Evolutionary conservation across 2,329 filamentous ascomycete species (phyloP).

Genomic region (Phialophora macrospora): DNA sequence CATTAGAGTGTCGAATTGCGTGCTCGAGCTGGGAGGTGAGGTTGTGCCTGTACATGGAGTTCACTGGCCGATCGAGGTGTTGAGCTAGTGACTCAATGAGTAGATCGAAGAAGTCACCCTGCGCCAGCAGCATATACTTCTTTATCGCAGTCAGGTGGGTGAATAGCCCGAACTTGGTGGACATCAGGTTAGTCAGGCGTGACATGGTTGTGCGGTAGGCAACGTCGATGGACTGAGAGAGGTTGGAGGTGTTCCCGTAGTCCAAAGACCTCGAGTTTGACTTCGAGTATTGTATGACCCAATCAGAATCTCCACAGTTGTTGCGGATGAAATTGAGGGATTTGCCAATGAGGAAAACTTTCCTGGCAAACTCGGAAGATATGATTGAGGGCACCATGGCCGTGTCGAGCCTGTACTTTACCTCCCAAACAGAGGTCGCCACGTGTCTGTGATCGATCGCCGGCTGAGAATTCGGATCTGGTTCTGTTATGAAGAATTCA

Average conservation of each 20-base stretch:
- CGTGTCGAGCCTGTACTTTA: slow-evolving; percentile 87
- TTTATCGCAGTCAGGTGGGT: slow-evolving; percentile 90
- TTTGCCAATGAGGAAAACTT: slow-evolving; percentile 96
- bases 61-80: slow-evolving; percentile 93
- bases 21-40: slow-evolving; percentile 97
- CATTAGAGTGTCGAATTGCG: slow-evolving; percentile 94
- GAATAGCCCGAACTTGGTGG: slow-evolving; percentile 90
- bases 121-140: slow-evolving; percentile 89
- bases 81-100: slow-evolving; percentile 95
- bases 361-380: slow-evolving; percentile 89
- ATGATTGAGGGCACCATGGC: slow-evolving; percentile 93
- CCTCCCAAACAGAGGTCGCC: slow-evolving; percentile 93
- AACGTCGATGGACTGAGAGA: slow-evolving; percentile 93
- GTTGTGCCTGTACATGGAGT: slow-evolving; percentile 93
- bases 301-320: slow-evolving; percentile 88
- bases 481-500: slow-evolving; percentile 94
- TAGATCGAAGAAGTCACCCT: slow-evolving; percentile 95
- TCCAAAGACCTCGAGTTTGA: slow-evolving; percentile 86
- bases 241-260: slow-evolving; percentile 82
- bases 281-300: slow-evolving; percentile 96
- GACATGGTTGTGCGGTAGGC: slow-evolving; percentile 99
- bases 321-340: slow-evolving; percentile 98
- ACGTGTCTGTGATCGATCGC: slow-evolving; percentile 55
- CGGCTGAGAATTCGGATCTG: slow-evolving; percentile 62
- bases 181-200: slow-evolving; percentile 89